Evolutionary conservation across 331 rosid species (phyloP), one percentile per base, ranked within the genome.

Genomic region (Prunus yedoensis): DNA sequence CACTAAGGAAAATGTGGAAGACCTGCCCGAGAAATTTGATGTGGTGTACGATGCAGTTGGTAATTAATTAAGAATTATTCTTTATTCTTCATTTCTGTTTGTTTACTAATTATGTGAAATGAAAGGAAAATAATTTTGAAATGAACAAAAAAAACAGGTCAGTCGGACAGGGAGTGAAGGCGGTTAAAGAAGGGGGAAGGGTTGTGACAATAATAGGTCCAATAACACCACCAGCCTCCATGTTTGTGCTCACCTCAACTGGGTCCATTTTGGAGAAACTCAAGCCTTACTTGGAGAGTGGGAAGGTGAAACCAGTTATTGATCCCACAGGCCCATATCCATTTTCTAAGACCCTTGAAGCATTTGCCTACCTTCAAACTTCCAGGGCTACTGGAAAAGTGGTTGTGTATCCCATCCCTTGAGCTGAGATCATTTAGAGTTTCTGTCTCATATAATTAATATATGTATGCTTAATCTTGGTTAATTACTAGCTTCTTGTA

Each of bases 311-410:
- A 86, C 84, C 95, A 38, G 52, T 90, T 30, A 23, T 90, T 10
- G 97, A 93, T 18, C 94, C 96, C 13, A 89, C 85, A 75, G 64
- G 87, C 38, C 91, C n/a, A n/a, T n/a, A n/a, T n/a, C n/a, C n/a
- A n/a, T n/a, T n/a, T n/a, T n/a, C n/a, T n/a, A n/a, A n/a, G n/a
- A n/a, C n/a, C n/a, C n/a, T n/a, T n/a, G n/a, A n/a, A n/a, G n/a
- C n/a, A n/a, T n/a, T n/a, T n/a, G n/a, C n/a, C n/a, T n/a, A n/a
- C n/a, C n/a, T n/a, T n/a, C n/a, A n/a, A n/a, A n/a, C n/a, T n/a
- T n/a, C n/a, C n/a, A n/a, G n/a, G n/a, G n/a, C n/a, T n/a, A n/a
- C n/a, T n/a, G n/a, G n/a, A n/a, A n/a, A n/a, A n/a, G n/a, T n/a
- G n/a, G n/a, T n/a, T n/a, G n/a, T n/a, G n/a, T n/a, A n/a, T n/a